These are phyloP conservation scores for Pseudocercospora musae DNA, from an alignment of 2,329 filamentous ascomycete species.

Conservation along the genomic window DNA sequence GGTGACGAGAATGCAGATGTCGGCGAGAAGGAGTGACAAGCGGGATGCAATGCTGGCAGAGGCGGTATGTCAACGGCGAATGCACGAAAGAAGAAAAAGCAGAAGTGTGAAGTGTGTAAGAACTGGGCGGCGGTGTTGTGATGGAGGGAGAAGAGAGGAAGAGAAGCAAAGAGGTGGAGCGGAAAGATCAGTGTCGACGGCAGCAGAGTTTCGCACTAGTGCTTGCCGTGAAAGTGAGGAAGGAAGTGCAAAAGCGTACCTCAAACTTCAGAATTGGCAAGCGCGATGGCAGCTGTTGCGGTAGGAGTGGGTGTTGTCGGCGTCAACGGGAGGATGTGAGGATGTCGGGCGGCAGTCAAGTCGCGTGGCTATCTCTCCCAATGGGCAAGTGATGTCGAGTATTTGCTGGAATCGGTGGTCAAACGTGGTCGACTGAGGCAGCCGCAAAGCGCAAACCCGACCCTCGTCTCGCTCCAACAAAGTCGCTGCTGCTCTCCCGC, in stretches of 20 bases:
- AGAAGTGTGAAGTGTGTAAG: constrained; percentile 25
- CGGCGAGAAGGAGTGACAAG: constrained; percentile 34
- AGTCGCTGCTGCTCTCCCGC: not conserved
- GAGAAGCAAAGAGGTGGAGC: constrained; percentile 15
- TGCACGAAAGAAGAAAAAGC: constrained; percentile 38
- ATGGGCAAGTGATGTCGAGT: constrained; percentile 1
- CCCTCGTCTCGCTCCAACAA: not conserved
- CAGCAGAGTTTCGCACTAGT: constrained; percentile 5
- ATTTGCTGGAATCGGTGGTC: constrained; percentile 2
- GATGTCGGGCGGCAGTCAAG: constrained; percentile 13
- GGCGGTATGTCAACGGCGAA: constrained; percentile 32
- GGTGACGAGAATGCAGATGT: constrained; percentile 26
- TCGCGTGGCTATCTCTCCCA: constrained; percentile 11
- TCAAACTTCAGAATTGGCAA: constrained; percentile 13
- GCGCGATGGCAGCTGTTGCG: constrained; percentile 9
- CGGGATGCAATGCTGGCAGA: constrained; percentile 36
- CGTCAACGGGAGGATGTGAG: constrained; percentile 13
- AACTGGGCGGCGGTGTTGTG: constrained; percentile 31
- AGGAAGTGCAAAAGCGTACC: constrained; percentile 21
- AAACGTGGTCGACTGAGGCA: constrained; percentile 2
- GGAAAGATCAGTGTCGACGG: not conserved
- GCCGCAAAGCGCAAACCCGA: not conserved
- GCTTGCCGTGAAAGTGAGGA: constrained; percentile 13
- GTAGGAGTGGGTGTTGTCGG: constrained; percentile 14
- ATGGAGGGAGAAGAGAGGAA: constrained; percentile 21